Evolutionary conservation across 768 basidiomycete genomes (phyloP), one percentile per base, ranked within the genome.

Genomic region (Tubosaeta brunneosetosa): DNA sequence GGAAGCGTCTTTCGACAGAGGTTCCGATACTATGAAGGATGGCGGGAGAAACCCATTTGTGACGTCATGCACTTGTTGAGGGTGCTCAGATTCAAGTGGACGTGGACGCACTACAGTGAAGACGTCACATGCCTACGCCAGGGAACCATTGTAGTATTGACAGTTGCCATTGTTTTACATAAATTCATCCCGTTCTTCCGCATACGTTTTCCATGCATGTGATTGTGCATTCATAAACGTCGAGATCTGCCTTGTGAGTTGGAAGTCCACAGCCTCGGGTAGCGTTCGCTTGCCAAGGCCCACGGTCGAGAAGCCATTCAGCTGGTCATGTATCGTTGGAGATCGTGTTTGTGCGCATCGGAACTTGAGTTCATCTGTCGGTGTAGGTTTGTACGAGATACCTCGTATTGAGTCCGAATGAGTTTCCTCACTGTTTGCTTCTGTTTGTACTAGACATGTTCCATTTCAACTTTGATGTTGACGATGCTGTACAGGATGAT

Each of bases 391-490:
- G 22, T 22, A 3, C 22, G 1, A 22, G 22, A 22, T 22, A 22
- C 22, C 22, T 22, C 22, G 22, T 22, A 22, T 22, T 22, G 22
- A 22, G 22, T 22, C 22, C 22, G 22, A 22, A 22, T 22, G 22
- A 22, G 22, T 22, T 22, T 22, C 22, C 22, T 22, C 22, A 3
- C 22, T 22, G 22, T 22, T n/a, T n/a, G n/a, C n/a, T n/a, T n/a
- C n/a, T n/a, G n/a, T n/a, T n/a, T n/a, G n/a, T n/a, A n/a, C n/a
- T n/a, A n/a, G n/a, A n/a, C 69, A 63, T 78, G 77, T 47, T 77
- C 66, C 41, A 75, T 52, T 64, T 78, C 68, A 56, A 85, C 61
- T 91, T 90, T 59, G 75, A 83, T 52, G 55, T 87, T 58, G 77
- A 83, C 55, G 63, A 87, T 53, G 57, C 47, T 12, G 71, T 74